phyloP scores from a whole-genome alignment of 2,329 filamentous ascomycete genomes.

The Colletotrichum sp. region DNA sequence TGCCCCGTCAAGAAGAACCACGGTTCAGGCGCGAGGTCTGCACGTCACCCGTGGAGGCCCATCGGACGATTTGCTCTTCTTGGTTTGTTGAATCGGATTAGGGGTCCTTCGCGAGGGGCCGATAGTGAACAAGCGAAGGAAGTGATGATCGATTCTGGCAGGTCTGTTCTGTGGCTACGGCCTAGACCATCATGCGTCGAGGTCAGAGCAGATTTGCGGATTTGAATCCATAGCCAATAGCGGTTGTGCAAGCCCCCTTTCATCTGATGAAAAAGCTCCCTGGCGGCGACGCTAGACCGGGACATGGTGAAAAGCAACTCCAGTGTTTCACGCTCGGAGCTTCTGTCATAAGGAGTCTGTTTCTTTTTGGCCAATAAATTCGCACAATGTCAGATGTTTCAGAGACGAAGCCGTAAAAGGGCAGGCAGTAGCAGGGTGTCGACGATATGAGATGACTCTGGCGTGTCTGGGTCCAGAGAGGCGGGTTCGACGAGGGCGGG shows the following conservation, averaged over 20 bases:
- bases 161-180: not conserved
- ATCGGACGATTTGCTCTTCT: not conserved
- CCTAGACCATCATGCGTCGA: not conserved
- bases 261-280: conserved; percentile 12
- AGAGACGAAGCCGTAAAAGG: not conserved
- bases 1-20: not conserved
- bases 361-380: not conserved
- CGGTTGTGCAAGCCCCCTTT: not conserved
- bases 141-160: not conserved
- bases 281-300: conserved; percentile 6
- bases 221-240: not conserved
- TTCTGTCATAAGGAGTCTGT: not conserved
- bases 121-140: not conserved
- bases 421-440: not conserved
- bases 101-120: not conserved
- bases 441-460: not conserved
- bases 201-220: not conserved
- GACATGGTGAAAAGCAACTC: conserved; percentile 9
- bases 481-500: not conserved
- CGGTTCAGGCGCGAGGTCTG: not conserved
- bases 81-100: not conserved
- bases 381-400: not conserved
- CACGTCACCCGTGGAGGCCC: not conserved
- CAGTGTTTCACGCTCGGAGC: conserved; percentile 14
- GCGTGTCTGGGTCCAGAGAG: not conserved